Conservation (phyloP, 2,329 filamentous ascomycete species). For the Teratosphaeria pseudoeucalypti region DNA sequence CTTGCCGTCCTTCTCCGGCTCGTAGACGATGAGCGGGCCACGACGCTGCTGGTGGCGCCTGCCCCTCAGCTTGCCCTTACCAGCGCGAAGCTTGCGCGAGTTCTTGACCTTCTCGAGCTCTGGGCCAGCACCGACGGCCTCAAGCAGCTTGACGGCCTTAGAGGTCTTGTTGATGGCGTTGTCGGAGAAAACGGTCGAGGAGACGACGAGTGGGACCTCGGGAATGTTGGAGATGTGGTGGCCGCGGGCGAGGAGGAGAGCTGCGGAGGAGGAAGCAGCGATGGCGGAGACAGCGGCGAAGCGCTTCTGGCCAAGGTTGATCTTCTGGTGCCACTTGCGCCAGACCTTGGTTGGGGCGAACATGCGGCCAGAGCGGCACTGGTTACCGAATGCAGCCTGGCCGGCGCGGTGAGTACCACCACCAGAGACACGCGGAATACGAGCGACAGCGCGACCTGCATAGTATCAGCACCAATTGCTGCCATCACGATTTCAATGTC, state of each 20-base stretch:
- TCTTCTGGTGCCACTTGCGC: constrained; percentile 99
- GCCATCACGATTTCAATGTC: background rate
- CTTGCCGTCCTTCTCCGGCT: constrained; percentile 89
- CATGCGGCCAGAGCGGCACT: constrained; percentile 99
- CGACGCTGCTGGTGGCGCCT: constrained; percentile 96
- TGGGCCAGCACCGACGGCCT: constrained; percentile 77
- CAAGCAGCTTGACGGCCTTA: constrained; percentile 74
- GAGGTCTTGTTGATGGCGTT: constrained; percentile 79
- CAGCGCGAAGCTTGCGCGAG: constrained; percentile 93
- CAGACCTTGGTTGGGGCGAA: constrained; percentile 99
- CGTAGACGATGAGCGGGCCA: constrained; percentile 95
- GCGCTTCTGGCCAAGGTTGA: constrained; percentile 98
- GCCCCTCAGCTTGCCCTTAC: constrained; percentile 97
- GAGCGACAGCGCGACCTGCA: constrained; percentile 91
- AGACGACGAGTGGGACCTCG: constrained; percentile 93
- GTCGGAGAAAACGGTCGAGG: constrained; percentile 77
- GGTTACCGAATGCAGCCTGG: constrained; percentile 99
- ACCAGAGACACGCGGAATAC: constrained; percentile 99
- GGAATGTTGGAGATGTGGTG: constrained; percentile 88
- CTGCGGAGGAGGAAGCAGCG: constrained; percentile 87
- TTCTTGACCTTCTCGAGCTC: constrained; percentile 93
- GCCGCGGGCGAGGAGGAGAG: constrained; percentile 91
- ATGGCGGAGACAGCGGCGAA: constrained; percentile 97
- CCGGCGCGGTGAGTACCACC: constrained; percentile 99
- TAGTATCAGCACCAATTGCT: constrained; percentile 9